Evolutionary conservation across 768 basidiomycete species (phyloP).

Genomic region (Suillus luteus): DNA sequence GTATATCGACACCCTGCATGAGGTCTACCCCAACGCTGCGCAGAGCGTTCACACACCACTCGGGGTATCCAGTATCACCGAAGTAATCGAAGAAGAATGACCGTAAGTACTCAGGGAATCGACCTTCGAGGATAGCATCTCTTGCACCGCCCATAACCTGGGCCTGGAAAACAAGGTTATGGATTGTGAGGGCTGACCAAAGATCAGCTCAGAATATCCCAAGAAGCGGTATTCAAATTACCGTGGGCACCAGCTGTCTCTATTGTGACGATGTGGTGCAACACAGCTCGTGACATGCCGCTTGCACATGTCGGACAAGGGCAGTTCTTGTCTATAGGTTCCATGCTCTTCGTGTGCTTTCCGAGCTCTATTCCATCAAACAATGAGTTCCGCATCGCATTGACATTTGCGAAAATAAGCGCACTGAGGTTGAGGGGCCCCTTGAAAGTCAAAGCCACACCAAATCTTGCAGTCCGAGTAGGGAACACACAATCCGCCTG

Average conservation of each 20-base stretch:
- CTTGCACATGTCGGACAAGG: conserved; percentile 84
- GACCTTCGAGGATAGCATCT: conserved; percentile 75
- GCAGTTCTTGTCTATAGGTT: conserved; percentile 72
- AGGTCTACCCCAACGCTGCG: conserved; percentile 83
- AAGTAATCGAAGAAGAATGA: conserved; percentile 81
- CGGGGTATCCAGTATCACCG: conserved; percentile 74
- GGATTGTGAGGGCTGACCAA: conserved; percentile 69
- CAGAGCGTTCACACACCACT: conserved; percentile 88
- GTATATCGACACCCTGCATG: conserved; percentile 53
- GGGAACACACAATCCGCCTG: conserved; percentile 95
- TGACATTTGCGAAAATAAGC: conserved; percentile 2
- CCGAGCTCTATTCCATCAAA: conserved; percentile 42
- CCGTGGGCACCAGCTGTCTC: conserved; percentile 90
- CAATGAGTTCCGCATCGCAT: conserved; percentile 14
- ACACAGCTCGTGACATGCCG: conserved; percentile 67
- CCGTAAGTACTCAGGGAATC: conserved; percentile 76
- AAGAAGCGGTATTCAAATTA: conserved; percentile 32
- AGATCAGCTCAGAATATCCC: conserved; percentile 13
- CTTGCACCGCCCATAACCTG: conserved; percentile 85
- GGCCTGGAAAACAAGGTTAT: conserved; percentile 86
- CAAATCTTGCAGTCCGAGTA: conserved; percentile 89
- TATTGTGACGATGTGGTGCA: conserved; percentile 75
- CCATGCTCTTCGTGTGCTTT: conserved; percentile 70
- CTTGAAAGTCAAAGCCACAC: conserved; percentile 79
- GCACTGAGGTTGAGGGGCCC: conserved; percentile 84